Evolutionary conservation across 768 basidiomycete genomes (phyloP).

Genomic region (Dioszegia crocea): DNA sequence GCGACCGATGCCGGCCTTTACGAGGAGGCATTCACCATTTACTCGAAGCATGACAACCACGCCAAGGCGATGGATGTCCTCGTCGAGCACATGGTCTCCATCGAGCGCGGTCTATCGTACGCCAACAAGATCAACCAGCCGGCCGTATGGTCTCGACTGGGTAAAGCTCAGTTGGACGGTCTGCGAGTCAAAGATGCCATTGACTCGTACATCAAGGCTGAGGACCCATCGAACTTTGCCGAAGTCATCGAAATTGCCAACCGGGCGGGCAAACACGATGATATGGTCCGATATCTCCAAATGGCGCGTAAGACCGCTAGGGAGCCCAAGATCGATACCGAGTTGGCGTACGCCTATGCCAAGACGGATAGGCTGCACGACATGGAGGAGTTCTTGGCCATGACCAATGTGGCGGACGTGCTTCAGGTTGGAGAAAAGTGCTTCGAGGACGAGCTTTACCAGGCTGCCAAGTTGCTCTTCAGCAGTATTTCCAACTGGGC

Average conservation of each 20-base stretch:
- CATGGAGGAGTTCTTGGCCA: conserved; percentile 97
- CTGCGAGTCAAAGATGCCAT: conserved; percentile 97
- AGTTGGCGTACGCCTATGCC: conserved; percentile 95
- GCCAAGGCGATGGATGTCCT: conserved; percentile 94
- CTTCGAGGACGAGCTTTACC: conserved; percentile 96
- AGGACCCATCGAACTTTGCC: conserved; percentile 85
- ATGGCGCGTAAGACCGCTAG: conserved; percentile 97
- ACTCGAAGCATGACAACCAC: conserved; percentile 95
- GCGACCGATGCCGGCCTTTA: conserved; percentile 92
- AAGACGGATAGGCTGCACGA: conserved; percentile 86
- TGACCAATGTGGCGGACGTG: conserved; percentile 98
- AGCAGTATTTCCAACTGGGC: conserved; percentile 99
- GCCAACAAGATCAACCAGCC: conserved; percentile 95
- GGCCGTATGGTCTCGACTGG: conserved; percentile 93
- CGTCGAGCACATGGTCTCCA: conserved; percentile 95
- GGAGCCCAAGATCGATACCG: conserved; percentile 96
- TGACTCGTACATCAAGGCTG: conserved; percentile 96
- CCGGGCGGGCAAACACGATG: conserved; percentile 82
- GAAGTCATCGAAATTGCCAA: conserved; percentile 96
- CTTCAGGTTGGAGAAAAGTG: conserved; percentile 98
- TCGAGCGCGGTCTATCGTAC: conserved; percentile 92
- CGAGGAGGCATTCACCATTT: conserved; percentile 94
- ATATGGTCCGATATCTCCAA: conserved; percentile 93
- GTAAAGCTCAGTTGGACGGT: conserved; percentile 98
- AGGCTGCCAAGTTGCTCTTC: conserved; percentile 93